Base-by-base conservation (phyloP, 1,139 yeast species). In the Candida neerlandica region DNA sequence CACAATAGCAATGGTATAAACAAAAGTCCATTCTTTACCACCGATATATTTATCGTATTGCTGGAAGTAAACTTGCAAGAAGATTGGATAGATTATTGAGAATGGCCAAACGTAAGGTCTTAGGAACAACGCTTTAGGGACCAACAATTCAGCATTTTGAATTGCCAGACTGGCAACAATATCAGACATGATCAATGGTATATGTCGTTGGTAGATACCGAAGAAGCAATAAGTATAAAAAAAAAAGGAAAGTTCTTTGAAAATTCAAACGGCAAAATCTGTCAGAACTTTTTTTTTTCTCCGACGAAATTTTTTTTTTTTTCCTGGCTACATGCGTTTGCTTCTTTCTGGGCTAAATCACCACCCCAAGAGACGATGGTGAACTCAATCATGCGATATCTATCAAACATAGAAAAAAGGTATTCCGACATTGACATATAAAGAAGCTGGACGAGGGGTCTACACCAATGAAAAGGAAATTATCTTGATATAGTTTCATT, bases 61-160 rank as follows among this genome's bases (percentile, higher is more conserved):
- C 53, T 74, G 71, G 54, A 69, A 63, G 67, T 89, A 94, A 43
- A 89, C 67, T 61, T 88, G 85, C 49, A 76, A 72, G 66, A 89
- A 90, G 26, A 80, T 63, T 10, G 97, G 97, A 64, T 94, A 94
- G 43, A 90, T 70, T 47, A 88, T 77, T 54, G 86, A 67, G 66
- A 92, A 92, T 7, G 97, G 97, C 79, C 90, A 82, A 23, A 88
- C 86, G 63, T 90, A 92, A 9, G 97, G 96, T 59, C 94, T 82
- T 41, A 78, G 64, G 27, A 81, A 51, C 44, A 78, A 54, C 32
- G 86, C 74, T 61, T 82, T 82, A 35, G 96, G 89, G 57, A 82
- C 84, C 75, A 94, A 81, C 63, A 92, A 80, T 64, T 85, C 78
- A 41, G 94, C 87, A 51, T 73, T 77, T 63, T 76, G 77, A 54